These are phyloP conservation scores for Amanita polypyramis DNA, from an alignment of 768 basidiomycete genomes.

Conservation along the genomic window DNA sequence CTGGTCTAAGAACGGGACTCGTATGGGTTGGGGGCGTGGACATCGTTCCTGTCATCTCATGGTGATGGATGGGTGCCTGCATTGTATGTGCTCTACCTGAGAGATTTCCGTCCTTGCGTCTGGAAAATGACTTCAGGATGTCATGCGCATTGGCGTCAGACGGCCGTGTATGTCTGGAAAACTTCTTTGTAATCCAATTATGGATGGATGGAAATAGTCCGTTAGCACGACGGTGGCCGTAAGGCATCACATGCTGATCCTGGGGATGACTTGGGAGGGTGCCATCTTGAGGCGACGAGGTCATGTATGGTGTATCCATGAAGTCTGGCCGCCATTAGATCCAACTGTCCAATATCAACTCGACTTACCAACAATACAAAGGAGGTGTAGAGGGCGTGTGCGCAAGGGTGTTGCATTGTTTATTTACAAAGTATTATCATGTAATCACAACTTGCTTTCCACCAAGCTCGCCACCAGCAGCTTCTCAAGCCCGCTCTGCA, in stretches of 20 bases:
- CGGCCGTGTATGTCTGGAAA: neutral
- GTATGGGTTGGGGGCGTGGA: neutral
- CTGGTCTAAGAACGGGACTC: constrained; percentile 21
- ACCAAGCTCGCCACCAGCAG: neutral
- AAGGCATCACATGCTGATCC: neutral
- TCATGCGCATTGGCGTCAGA: neutral
- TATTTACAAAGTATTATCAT: neutral
- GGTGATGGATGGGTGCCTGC: neutral
- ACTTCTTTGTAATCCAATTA: neutral
- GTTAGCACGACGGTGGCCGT: neutral
- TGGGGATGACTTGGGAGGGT: neutral
- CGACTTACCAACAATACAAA: neutral
- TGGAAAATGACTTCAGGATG: neutral
- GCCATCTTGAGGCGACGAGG: neutral
- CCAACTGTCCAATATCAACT: neutral
- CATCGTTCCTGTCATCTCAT: neutral
- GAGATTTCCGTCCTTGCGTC: neutral
- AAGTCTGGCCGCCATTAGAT: neutral
- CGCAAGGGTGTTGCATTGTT: neutral
- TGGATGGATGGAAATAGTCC: neutral
- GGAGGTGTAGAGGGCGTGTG: neutral
- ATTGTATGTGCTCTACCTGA: neutral
- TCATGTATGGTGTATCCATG: neutral
- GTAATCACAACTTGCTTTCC: neutral
- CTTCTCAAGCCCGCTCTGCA: neutral